A percentile compares a stretch with the other conserved stretches of the same genome.
phyloP scores from a whole-genome alignment of 2,329 filamentous ascomycete species.

The Madurella mycetomatis region DNA sequence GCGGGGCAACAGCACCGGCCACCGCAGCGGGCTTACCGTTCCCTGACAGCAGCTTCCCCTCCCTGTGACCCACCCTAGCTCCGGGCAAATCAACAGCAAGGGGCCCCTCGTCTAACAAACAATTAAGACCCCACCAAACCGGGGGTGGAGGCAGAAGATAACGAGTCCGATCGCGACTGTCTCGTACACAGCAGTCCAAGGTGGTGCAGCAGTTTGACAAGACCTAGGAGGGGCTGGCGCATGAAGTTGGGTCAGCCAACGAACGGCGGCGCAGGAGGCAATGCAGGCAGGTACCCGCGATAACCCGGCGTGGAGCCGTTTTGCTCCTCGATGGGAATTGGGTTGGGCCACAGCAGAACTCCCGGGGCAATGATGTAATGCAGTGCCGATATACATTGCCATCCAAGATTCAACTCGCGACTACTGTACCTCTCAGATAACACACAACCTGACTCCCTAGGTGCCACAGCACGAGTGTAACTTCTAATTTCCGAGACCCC shows the following conservation, averaged over 20 bases:
- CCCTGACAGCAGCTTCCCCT: constrained; percentile 11
- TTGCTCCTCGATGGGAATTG: constrained; percentile 5
- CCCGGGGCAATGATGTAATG: constrained; percentile 25
- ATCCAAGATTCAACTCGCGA: constrained; percentile 7
- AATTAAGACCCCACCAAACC: too few species aligned
- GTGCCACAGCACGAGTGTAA: constrained; percentile 21
- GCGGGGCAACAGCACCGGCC: constrained; percentile 8
- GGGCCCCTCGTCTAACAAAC: too few species aligned
- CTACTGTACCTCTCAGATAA: neutral
- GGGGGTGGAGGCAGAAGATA: too few species aligned
- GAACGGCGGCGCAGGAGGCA: constrained; percentile 8
- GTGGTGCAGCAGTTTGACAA: neutral
- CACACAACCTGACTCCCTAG: neutral
- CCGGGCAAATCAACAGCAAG: constrained; percentile 1
- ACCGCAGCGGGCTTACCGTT: neutral
- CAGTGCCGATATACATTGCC: constrained; percentile 10
- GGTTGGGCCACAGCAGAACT: constrained; percentile 6
- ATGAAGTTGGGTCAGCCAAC: constrained; percentile 10
- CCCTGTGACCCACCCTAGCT: neutral
- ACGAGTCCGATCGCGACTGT: too few species aligned
- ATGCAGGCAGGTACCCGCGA: constrained; percentile 7
- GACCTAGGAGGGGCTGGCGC: neutral
- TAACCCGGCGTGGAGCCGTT: constrained; percentile 2
- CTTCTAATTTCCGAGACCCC: constrained; percentile 5
- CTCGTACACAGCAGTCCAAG: too few species aligned